Evolutionary conservation across 805 yeast species (phyloP).

Genomic region (Cyberlindnera nakhonratchasimensis): DNA sequence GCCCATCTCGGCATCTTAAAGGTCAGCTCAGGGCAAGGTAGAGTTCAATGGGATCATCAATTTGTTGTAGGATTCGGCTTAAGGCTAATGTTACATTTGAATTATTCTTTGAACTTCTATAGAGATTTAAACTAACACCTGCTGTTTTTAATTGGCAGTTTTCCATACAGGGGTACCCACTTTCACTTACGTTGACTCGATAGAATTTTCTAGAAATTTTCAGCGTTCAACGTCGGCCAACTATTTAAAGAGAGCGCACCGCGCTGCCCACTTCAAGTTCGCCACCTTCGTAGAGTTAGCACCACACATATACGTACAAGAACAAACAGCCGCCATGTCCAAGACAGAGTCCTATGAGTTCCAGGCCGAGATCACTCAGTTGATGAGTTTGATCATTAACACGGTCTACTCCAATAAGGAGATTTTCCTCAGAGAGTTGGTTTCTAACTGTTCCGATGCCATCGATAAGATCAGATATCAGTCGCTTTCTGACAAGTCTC

Average conservation of each 20-base stretch:
- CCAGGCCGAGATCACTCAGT: constrained; percentile 99
- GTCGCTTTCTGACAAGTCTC: constrained; percentile 87
- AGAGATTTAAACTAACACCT: too few species aligned
- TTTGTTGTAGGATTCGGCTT: too few species aligned
- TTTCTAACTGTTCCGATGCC: constrained; percentile 99
- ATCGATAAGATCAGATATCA: constrained; percentile 97
- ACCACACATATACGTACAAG: not conserved
- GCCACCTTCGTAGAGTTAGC: not conserved
- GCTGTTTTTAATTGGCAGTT: not conserved
- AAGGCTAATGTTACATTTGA: too few species aligned
- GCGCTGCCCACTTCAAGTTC: not conserved
- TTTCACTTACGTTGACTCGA: not conserved
- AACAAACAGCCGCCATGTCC: constrained; percentile 13
- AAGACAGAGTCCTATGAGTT: constrained; percentile 83
- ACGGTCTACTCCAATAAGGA: constrained; percentile 99
- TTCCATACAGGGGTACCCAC: not conserved
- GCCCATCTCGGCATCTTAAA: too few species aligned
- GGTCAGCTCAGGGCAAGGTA: too few species aligned
- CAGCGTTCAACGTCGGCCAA: constrained; percentile 5
- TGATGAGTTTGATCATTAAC: constrained; percentile 99
- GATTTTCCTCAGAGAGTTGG: constrained; percentile 97
- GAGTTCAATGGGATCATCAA: too few species aligned
- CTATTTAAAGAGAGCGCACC: constrained; percentile 7
- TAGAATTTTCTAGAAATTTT: constrained; percentile 15
- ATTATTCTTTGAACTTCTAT: too few species aligned